These are phyloP conservation scores for Fusarium drepaniforme DNA, from an alignment of 2,329 filamentous ascomycete genomes.

Conservation along the genomic window DNA sequence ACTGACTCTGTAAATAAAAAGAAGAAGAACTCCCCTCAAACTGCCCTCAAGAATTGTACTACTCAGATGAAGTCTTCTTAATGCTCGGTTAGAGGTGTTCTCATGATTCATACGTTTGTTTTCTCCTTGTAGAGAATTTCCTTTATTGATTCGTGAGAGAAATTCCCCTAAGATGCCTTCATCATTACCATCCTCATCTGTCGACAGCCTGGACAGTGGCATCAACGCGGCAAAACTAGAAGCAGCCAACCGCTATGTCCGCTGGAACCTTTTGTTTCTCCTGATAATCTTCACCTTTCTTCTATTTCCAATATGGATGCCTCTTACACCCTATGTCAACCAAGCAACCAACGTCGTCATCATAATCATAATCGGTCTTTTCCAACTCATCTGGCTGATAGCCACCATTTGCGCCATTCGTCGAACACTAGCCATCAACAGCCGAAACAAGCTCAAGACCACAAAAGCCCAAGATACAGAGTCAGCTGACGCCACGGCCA, in stretches of 20 bases:
- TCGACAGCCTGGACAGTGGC: constrained; percentile 19
- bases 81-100: not conserved
- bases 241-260: constrained; percentile 30
- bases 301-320: constrained; percentile 32
- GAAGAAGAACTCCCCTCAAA: not conserved
- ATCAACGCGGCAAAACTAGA: constrained; percentile 24
- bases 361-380: constrained; percentile 19
- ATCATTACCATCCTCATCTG: constrained; percentile 8
- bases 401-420: constrained; percentile 32
- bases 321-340: constrained; percentile 23
- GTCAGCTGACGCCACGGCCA: not conserved
- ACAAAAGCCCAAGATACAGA: constrained; percentile 22
- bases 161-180: constrained; percentile 8
- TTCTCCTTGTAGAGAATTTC: constrained; percentile 3
- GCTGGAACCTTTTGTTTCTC: constrained; percentile 30
- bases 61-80: not conserved
- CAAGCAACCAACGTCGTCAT: constrained; percentile 27
- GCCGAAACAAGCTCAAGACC: constrained; percentile 10
- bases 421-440: constrained; percentile 30
- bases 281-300: constrained; percentile 23
- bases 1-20: not conserved
- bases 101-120: constrained; percentile 3
- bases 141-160: not conserved
- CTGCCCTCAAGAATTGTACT: not conserved
- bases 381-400: constrained; percentile 30